phyloP scores from a whole-genome alignment of 2,329 filamentous ascomycete species.

The Didymella pinodella region DNA sequence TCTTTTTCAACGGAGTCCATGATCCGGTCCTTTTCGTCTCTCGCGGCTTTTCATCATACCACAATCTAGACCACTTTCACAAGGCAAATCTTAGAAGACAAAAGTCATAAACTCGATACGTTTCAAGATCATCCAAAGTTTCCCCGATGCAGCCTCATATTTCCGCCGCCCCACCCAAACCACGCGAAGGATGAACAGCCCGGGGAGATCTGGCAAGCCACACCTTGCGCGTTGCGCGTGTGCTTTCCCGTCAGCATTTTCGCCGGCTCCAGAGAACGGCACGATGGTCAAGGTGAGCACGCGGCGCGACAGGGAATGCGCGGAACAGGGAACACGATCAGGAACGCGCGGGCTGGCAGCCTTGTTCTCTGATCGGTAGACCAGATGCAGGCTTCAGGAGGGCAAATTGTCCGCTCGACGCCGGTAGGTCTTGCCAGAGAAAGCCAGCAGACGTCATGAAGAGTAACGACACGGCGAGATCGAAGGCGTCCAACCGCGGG shows the following conservation, averaged over 20 bases:
- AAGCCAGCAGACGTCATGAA: not conserved
- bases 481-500: not conserved
- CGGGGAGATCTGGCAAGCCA: conserved; percentile 12
- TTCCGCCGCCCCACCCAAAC: conserved; percentile 8
- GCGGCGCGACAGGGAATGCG: not conserved
- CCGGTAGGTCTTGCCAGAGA: not conserved
- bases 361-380: conserved; percentile 17
- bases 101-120: conserved; percentile 10
- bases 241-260: not conserved
- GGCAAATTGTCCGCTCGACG: not conserved
- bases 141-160: conserved; percentile 1
- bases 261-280: not conserved
- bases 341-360: conserved; percentile 3
- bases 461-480: not conserved
- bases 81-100: not conserved
- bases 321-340: not conserved
- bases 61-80: conserved; percentile 5
- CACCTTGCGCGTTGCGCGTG: conserved; percentile 2
- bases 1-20: not conserved
- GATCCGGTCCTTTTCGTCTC: not conserved
- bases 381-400: conserved; percentile 3
- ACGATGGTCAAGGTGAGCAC: not conserved
- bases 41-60: conserved; percentile 1
- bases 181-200: conserved; percentile 15
- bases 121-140: conserved; percentile 1